Percentiles rank a stretch among this genome's conserved stretches.
phyloP scores from a whole-genome alignment of 805 yeast species.

The Candida sithepensis region DNA sequence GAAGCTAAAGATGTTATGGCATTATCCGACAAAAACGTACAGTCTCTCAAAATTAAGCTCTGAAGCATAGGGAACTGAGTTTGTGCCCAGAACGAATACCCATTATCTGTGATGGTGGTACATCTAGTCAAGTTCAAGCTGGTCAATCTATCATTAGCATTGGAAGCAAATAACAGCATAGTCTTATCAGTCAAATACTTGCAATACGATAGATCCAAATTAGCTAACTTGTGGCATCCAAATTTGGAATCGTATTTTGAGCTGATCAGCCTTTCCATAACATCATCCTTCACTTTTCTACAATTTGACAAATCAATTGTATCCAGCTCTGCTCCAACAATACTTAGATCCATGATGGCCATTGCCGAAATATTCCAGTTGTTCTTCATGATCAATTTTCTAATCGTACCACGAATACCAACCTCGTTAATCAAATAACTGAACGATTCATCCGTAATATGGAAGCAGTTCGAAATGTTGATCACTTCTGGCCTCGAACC shows the following conservation, averaged over 20 bases:
- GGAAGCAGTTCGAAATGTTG: conserved; percentile 71
- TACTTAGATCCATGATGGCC: conserved; percentile 77
- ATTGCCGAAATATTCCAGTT: conserved; percentile 77
- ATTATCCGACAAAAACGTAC: conserved; percentile 68
- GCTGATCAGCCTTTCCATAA: conserved; percentile 66
- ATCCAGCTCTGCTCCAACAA: conserved; percentile 55
- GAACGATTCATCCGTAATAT: conserved; percentile 73
- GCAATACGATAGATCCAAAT: conserved; percentile 65
- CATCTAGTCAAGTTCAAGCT: conserved; percentile 66
- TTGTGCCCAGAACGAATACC: conserved; percentile 64
- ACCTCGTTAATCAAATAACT: conserved; percentile 66
- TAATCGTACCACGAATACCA: conserved; percentile 61
- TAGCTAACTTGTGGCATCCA: conserved; percentile 59
- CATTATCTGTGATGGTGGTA: conserved; percentile 73
- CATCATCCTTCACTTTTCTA: conserved; percentile 68
- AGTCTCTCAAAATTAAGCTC: conserved; percentile 58
- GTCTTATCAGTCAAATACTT: conserved; percentile 68
- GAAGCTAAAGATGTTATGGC: conserved; percentile 59
- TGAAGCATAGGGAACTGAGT: conserved; percentile 51
- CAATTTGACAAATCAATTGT: conserved; percentile 70
- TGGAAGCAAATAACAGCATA: conserved; percentile 57
- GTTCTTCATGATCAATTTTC: conserved; percentile 55
- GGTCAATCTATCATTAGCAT: conserved; percentile 54
- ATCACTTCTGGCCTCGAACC: conserved; percentile 62
- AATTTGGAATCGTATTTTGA: conserved; percentile 31